phyloP scores from a whole-genome alignment of 495 filamentous ascomycete genomes.

The Hypoxylon subgilvum region DNA sequence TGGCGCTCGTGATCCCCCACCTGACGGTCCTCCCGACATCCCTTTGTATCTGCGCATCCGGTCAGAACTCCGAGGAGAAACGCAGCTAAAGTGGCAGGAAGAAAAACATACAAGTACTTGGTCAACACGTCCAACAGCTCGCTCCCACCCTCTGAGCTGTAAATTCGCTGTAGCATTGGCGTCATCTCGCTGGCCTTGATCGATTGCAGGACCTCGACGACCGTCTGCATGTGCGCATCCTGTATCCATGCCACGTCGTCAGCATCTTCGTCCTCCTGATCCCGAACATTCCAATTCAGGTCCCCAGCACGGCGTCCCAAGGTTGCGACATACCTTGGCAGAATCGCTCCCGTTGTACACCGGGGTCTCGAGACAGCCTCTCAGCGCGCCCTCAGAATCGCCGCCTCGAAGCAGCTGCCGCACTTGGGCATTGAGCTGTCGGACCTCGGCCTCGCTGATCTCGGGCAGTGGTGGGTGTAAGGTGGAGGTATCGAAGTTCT shows the following conservation, averaged over 20 bases:
- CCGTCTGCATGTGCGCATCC: conserved; percentile 80
- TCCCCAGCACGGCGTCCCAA: background rate
- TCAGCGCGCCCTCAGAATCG: conserved; percentile 82
- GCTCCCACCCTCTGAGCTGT: conserved; percentile 69
- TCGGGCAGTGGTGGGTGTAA: conserved; percentile 74
- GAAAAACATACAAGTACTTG: conserved; percentile 72
- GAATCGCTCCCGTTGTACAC: conserved; percentile 65
- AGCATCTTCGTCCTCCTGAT: conserved; percentile 8
- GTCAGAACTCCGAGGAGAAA: conserved; percentile 14
- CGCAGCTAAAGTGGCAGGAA: background rate
- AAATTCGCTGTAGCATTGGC: conserved; percentile 78
- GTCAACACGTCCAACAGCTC: conserved; percentile 76
- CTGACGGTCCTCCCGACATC: conserved; percentile 61
- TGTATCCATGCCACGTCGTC: conserved; percentile 37
- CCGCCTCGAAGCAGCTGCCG: conserved; percentile 84
- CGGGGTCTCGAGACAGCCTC: conserved; percentile 74
- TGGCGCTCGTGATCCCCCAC: conserved; percentile 50
- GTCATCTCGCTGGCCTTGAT: conserved; percentile 92
- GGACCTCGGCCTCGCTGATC: conserved; percentile 72
- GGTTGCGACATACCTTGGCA: conserved; percentile 66
- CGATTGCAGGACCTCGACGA: conserved; percentile 85
- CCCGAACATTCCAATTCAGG: background rate
- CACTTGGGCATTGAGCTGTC: conserved; percentile 74
- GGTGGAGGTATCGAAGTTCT: conserved; percentile 84
- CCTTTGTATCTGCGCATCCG: conserved; percentile 71